Evolutionary conservation across 495 filamentous ascomycete genomes (phyloP).

Genomic region (Talaromyces proteolyticus): DNA sequence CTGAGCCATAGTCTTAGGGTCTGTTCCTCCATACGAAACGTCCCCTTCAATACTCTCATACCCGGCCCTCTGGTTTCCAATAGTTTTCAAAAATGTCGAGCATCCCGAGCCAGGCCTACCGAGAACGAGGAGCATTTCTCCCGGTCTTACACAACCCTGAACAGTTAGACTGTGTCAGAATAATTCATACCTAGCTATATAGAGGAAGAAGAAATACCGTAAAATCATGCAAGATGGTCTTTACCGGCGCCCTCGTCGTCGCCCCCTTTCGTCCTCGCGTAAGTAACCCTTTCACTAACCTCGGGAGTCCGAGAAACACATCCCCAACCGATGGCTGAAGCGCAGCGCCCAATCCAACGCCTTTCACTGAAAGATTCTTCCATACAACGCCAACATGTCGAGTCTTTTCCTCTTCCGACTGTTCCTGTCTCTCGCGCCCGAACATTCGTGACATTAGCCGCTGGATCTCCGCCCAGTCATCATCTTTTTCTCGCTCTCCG

Average conservation of each 20-base stretch:
- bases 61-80: constrained; percentile 60
- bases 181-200: too few relatives aligned
- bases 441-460: constrained; percentile 60
- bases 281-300: constrained; percentile 44
- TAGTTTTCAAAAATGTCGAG: constrained; percentile 63
- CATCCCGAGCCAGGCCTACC: constrained; percentile 69
- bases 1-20: constrained; percentile 54
- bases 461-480: constrained; percentile 54
- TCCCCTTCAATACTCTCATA: constrained; percentile 58
- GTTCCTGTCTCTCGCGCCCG: constrained; percentile 49
- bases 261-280: constrained; percentile 32
- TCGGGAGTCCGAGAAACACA: constrained; percentile 51
- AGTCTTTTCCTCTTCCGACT: constrained; percentile 61
- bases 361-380: constrained; percentile 59
- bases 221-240: constrained; percentile 61
- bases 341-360: constrained; percentile 59
- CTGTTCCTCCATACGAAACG: constrained; percentile 59
- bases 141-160: constrained; percentile 39
- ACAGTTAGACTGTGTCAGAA: too few relatives aligned
- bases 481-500: constrained; percentile 30
- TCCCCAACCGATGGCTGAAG: constrained; percentile 62
- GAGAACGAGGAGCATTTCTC: constrained; percentile 57
- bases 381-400: constrained; percentile 53
- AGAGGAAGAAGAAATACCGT: constrained; percentile 13
- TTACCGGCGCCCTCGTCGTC: constrained; percentile 43